phyloP scores from a whole-genome alignment of 495 filamentous ascomycete species.

The Haplographium delicatum region DNA sequence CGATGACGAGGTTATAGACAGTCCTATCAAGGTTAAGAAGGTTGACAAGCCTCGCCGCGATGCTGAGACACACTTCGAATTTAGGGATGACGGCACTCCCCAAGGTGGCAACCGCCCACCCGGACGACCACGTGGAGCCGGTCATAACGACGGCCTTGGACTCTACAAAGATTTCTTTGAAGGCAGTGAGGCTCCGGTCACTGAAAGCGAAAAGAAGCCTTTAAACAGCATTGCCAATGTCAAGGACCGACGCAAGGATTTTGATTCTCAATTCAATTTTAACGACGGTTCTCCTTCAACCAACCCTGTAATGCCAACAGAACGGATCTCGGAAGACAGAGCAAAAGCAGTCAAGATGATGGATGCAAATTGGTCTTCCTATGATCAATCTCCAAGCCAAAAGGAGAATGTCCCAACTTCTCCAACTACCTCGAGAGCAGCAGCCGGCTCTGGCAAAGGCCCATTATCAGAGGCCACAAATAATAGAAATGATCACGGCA shows the following conservation, averaged over 20 bases:
- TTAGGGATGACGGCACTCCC: conserved; percentile 52
- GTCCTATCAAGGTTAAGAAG: conserved; percentile 49
- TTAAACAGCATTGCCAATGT: conserved; percentile 59
- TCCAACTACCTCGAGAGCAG: conserved; percentile 20
- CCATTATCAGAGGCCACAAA: conserved; percentile 25
- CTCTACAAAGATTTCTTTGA: conserved; percentile 73
- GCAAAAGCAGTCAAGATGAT: conserved; percentile 61
- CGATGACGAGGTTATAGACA: conserved; percentile 54
- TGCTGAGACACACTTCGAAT: conserved; percentile 72
- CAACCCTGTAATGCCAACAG: conserved; percentile 26
- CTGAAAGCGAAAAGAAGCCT: conserved; percentile 60
- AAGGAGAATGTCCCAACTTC: conserved; percentile 36
- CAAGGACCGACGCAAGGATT: conserved; percentile 64
- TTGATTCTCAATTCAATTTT: conserved; percentile 66
- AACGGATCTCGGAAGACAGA: conserved; percentile 40
- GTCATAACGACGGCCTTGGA: conserved; percentile 57
- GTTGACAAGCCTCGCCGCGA: conserved; percentile 68
- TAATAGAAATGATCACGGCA: conserved; percentile 27
- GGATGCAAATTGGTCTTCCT: conserved; percentile 58
- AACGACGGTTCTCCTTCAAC: conserved; percentile 53
- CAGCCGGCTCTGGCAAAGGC: conserved; percentile 13
- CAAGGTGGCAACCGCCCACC: conserved; percentile 25
- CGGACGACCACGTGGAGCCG: conserved; percentile 40
- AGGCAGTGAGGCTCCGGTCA: conserved; percentile 40
- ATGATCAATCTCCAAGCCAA: conserved; percentile 55